Percentiles rank a stretch among this genome's conserved stretches.
Conservation (phyloP, 2,329 filamentous ascomycete genomes). For the Neurospora sp. region DNA sequence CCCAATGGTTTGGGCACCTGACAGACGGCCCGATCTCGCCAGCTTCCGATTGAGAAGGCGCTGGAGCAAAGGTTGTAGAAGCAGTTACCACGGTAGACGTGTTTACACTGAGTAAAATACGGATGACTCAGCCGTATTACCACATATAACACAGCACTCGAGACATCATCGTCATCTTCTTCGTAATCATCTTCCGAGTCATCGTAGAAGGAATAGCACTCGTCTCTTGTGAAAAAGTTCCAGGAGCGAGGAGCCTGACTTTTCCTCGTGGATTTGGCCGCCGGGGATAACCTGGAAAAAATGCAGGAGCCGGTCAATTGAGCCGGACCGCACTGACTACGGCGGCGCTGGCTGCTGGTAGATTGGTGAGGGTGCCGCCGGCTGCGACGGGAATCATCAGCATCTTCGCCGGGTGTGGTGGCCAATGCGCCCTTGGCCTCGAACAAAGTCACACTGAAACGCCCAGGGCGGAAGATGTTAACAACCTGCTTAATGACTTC, state of each 20-base stretch:
- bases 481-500: slow-evolving; percentile 93
- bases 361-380: no score
- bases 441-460: slow-evolving; percentile 94
- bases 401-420: slow-evolving; percentile 2
- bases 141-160: neutral
- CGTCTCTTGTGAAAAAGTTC: neutral
- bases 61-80: neutral
- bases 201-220: neutral
- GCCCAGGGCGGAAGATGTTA: slow-evolving; percentile 91
- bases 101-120: no score
- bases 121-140: neutral
- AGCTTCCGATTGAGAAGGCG: neutral
- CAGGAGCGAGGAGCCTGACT: neutral
- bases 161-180: no score
- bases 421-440: slow-evolving; percentile 59
- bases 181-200: no score
- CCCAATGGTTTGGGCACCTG: neutral
- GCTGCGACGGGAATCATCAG: slow-evolving; percentile 21
- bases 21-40: neutral
- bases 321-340: no score
- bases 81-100: neutral
- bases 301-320: no score
- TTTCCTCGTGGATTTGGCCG: neutral
- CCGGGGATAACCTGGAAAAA: no score
- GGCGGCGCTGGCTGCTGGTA: no score